Conservation (phyloP, 2,329 filamentous ascomycete genomes). For the Diplodia corticola region DNA sequence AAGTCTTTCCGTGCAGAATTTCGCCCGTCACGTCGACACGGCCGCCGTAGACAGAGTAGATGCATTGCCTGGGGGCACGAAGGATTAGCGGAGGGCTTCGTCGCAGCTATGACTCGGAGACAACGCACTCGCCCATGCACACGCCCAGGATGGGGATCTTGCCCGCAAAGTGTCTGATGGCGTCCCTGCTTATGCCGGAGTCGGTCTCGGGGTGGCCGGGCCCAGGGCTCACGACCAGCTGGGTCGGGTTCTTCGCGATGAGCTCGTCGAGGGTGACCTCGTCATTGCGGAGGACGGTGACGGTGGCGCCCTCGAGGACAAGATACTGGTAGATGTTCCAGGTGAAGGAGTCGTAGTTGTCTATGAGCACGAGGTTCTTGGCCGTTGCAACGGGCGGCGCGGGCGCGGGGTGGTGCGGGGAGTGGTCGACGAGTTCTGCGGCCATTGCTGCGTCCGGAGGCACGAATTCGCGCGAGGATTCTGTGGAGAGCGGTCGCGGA, state of each 20-base stretch:
- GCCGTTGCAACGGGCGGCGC: conserved; percentile 73
- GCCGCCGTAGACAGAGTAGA: conserved; percentile 90
- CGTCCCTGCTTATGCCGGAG: conserved; percentile 89
- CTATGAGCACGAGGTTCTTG: conserved; percentile 89
- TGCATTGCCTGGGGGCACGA: conserved; percentile 70
- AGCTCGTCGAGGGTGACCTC: conserved; percentile 84
- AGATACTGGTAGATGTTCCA: conserved; percentile 99
- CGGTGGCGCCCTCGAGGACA: conserved; percentile 88
- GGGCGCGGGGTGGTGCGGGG: conserved; percentile 78
- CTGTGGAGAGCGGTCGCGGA: neutral
- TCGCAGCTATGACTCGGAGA: neutral
- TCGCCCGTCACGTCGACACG: conserved; percentile 90
- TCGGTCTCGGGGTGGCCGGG: conserved; percentile 91
- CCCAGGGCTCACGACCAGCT: conserved; percentile 91
- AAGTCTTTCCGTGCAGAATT: conserved; percentile 97
- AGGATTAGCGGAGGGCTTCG: conserved; percentile 18
- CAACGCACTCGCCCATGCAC: conserved; percentile 90
- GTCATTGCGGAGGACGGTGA: conserved; percentile 90
- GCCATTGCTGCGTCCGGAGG: conserved; percentile 41
- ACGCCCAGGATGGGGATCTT: conserved; percentile 97
- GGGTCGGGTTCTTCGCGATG: conserved; percentile 80
- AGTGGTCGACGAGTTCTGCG: conserved; percentile 70
- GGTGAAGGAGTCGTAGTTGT: conserved; percentile 99
- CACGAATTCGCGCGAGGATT: neutral
- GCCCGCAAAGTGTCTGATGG: conserved; percentile 85